Percentiles rank a stretch among this genome's conserved stretches.
These are phyloP conservation scores for Claviceps sp. DNA, from an alignment of 2,329 filamentous ascomycete genomes.

Conservation along the genomic window DNA sequence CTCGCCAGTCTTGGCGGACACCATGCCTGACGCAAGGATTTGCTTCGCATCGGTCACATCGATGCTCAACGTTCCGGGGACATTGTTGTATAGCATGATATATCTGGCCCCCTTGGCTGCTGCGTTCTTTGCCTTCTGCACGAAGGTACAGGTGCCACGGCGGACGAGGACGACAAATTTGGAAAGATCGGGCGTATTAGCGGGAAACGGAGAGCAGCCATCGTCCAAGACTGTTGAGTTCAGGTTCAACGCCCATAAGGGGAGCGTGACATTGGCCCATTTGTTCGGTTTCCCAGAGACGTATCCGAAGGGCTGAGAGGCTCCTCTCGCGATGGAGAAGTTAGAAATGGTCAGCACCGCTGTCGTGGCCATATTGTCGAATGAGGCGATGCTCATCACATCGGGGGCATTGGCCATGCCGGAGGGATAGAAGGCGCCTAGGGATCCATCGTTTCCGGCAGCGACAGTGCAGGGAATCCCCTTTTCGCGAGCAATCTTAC, in stretches of 20 bases:
- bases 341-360: neutral
- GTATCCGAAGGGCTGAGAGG: constrained; percentile 21
- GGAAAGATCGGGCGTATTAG: constrained; percentile 37
- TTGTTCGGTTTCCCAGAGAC: constrained; percentile 22
- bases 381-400: constrained; percentile 8
- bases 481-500: constrained; percentile 23
- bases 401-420: constrained; percentile 6
- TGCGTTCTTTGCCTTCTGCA: neutral
- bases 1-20: constrained; percentile 28
- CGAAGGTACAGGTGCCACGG: constrained; percentile 33
- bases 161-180: constrained; percentile 40
- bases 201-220: constrained; percentile 35
- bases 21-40: constrained; percentile 13
- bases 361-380: constrained; percentile 11
- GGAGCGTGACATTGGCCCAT: constrained; percentile 24
- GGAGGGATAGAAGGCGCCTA: constrained; percentile 7
- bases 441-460: constrained; percentile 16
- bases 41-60: constrained; percentile 19
- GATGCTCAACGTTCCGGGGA: constrained; percentile 6
- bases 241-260: constrained; percentile 28
- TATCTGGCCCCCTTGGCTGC: constrained; percentile 40
- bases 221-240: constrained; percentile 31
- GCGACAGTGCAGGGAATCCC: constrained; percentile 10
- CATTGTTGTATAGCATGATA: constrained; percentile 48
- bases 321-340: neutral